Conservation (phyloP, 768 basidiomycete genomes). For the Glaciozyma antarctica region DNA sequence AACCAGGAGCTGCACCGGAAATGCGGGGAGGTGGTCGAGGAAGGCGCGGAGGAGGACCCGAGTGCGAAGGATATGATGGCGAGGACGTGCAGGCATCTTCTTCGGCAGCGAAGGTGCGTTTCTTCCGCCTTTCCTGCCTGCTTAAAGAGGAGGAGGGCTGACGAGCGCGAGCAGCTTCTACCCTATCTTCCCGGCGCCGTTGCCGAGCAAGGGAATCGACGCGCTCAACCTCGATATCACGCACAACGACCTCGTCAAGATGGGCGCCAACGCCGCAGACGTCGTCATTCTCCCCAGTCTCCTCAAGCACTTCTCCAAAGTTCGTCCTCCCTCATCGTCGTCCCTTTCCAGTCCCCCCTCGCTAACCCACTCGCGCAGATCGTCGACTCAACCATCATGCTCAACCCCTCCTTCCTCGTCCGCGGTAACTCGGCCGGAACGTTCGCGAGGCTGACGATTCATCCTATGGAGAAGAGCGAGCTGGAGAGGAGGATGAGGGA, state of each 20-base stretch:
- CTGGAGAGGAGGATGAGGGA: conserved; percentile 24
- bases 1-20: conserved; percentile 61
- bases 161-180: conserved; percentile 62
- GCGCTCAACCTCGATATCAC: conserved; percentile 73
- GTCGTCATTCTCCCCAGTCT: conserved; percentile 78
- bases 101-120: conserved; percentile 74
- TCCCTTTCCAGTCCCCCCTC: conserved; percentile 71
- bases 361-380: conserved; percentile 45
- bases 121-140: background rate
- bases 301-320: conserved; percentile 65
- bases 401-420: conserved; percentile 72
- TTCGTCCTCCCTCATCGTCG: conserved; percentile 61
- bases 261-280: conserved; percentile 48
- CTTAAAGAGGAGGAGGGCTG: background rate
- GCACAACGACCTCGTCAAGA: conserved; percentile 52
- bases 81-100: conserved; percentile 63
- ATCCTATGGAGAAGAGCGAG: conserved; percentile 37
- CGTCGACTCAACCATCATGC: conserved; percentile 62
- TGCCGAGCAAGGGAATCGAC: conserved; percentile 52
- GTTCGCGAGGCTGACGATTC: conserved; percentile 41
- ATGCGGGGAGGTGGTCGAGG: conserved; percentile 9
- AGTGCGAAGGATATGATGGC: conserved; percentile 62
- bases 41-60: conserved; percentile 41
- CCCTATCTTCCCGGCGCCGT: conserved; percentile 80
- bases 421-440: conserved; percentile 41